phyloP scores from a whole-genome alignment of 164 flowering plant genomes.

The Chimonanthus praecox region DNA sequence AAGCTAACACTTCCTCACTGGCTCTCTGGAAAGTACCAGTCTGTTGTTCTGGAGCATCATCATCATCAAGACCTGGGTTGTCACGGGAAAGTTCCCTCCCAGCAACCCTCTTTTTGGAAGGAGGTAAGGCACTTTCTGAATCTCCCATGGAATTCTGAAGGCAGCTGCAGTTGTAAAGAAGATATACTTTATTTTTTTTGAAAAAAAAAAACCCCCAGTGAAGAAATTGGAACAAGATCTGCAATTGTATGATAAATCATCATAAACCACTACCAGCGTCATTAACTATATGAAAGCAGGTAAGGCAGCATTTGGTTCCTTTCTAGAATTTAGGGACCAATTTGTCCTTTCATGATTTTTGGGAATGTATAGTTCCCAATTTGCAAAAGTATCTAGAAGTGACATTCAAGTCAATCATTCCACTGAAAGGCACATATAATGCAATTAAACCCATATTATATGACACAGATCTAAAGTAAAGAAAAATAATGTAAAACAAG shows the following conservation, averaged over 20 bases:
- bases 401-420: no score
- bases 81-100: conserved; percentile 78
- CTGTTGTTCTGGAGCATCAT: conserved; percentile 58
- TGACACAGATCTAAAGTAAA: no score
- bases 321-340: not conserved
- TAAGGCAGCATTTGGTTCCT: no score
- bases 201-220: not conserved
- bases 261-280: not conserved
- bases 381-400: no score
- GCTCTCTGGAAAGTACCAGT: conserved; percentile 81
- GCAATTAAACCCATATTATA: no score
- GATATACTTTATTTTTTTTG: not conserved
- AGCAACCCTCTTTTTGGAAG: conserved; percentile 93
- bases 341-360: not conserved
- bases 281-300: not conserved
- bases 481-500: no score
- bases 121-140: conserved; percentile 45
- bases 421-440: no score
- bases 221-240: not conserved
- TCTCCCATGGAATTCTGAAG: conserved; percentile 49
- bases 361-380: no score
- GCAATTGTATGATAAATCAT: not conserved
- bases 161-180: not conserved
- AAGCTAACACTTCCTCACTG: conserved; percentile 82
- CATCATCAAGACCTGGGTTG: conserved; percentile 81